These are phyloP conservation scores for Astragalus membranaceus DNA, from an alignment of 306 rosid genomes.

Conservation along the genomic window DNA sequence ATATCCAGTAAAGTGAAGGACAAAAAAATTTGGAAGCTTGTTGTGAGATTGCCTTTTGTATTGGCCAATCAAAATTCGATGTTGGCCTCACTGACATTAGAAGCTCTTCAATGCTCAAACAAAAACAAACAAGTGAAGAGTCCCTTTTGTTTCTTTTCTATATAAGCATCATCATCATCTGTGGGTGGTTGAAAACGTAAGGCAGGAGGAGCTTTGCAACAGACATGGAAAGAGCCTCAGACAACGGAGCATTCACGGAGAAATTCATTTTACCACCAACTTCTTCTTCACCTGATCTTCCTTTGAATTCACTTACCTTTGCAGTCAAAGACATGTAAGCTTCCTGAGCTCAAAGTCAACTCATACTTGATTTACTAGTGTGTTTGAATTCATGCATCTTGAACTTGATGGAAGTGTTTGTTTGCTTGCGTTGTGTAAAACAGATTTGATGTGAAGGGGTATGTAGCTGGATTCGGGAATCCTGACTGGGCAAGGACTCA, in stretches of 20 bases:
- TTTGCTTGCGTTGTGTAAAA: background rate
- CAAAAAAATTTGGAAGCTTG: background rate
- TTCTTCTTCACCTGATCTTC: conserved; percentile 46
- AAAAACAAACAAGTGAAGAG: too few relatives aligned
- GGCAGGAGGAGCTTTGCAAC: background rate
- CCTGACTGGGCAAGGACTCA: conserved; percentile 97
- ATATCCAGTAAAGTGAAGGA: too few relatives aligned
- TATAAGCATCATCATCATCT: too few relatives aligned
- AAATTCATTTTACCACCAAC: conserved; percentile 54
- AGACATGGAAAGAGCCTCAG: conserved; percentile 41
- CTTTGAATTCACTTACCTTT: conserved; percentile 68
- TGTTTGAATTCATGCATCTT: background rate
- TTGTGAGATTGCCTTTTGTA: background rate
- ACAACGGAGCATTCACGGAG: conserved; percentile 68
- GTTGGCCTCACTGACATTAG: background rate
- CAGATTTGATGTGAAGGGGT: conserved; percentile 82
- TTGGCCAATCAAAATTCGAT: conserved; percentile 11
- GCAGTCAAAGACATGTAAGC: conserved; percentile 88
- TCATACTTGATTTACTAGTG: background rate
- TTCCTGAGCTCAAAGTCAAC: background rate
- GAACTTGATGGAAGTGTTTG: background rate
- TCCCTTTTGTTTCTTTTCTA: too few relatives aligned
- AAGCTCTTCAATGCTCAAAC: background rate
- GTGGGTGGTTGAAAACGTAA: background rate
- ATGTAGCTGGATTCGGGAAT: conserved; percentile 77